Percentiles rank a stretch among this genome's conserved stretches.
Conservation (phyloP, 2,329 filamentous ascomycete genomes). For the Fusarium redolens region DNA sequence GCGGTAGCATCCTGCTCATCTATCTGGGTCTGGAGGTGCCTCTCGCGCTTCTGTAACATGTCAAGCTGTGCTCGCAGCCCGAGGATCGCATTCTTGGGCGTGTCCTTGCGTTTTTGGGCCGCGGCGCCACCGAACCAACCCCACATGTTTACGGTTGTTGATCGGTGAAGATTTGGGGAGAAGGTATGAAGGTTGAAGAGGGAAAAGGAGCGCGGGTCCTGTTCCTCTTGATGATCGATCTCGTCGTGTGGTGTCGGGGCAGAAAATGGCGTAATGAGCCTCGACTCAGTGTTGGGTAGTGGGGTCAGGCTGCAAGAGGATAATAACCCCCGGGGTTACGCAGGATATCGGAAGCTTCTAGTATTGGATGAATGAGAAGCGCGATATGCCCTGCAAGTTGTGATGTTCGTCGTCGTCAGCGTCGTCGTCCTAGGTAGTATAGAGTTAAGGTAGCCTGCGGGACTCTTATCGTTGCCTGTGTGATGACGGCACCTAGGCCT, state of each 20-base stretch:
- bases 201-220: constrained; percentile 23
- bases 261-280: constrained; percentile 41
- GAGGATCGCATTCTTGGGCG: constrained; percentile 96
- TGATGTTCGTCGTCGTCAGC: constrained; percentile 33
- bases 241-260: constrained; percentile 25
- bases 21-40: constrained; percentile 90
- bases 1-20: constrained; percentile 91
- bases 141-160: constrained; percentile 66
- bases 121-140: constrained; percentile 91
- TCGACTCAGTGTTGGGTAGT: constrained; percentile 39
- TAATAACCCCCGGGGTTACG: not conserved
- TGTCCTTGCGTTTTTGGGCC: constrained; percentile 89
- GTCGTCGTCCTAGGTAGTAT: constrained; percentile 35
- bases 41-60: constrained; percentile 97
- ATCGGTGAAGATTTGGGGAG: constrained; percentile 3
- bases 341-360: not conserved
- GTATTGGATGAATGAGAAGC: not conserved
- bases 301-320: constrained; percentile 42
- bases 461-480: constrained; percentile 47
- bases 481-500: constrained; percentile 49
- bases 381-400: not conserved
- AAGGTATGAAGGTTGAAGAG: not conserved
- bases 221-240: constrained; percentile 17
- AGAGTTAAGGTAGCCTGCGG: constrained; percentile 39
- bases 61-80: constrained; percentile 88